These are phyloP conservation scores for Syncephalastrum sp. DNA, from an alignment of 371 early-diverging fungal species.

Conservation along the genomic window DNA sequence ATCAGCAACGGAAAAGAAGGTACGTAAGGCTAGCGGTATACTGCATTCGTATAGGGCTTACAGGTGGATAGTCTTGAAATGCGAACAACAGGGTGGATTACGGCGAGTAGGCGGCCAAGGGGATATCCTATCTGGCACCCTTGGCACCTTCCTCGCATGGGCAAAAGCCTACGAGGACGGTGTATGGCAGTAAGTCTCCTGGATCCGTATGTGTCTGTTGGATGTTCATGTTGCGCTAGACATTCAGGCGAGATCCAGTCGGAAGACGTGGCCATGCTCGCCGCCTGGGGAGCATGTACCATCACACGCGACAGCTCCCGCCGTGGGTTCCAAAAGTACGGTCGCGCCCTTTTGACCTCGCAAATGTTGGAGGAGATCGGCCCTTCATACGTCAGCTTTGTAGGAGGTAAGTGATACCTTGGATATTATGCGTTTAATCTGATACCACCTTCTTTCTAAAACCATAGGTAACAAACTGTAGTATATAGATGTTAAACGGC, in stretches of 20 bases:
- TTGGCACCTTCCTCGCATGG: slow-evolving; percentile 92
- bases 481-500: too few species aligned
- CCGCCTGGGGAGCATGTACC: slow-evolving; percentile 72
- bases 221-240: slow-evolving; percentile 16
- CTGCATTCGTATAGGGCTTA: background rate
- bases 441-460: too few species aligned
- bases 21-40: slow-evolving; percentile 25
- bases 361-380: slow-evolving; percentile 78
- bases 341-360: slow-evolving; percentile 71
- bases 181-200: slow-evolving; percentile 54
- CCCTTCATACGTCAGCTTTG: slow-evolving; percentile 30
- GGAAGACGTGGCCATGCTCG: slow-evolving; percentile 60
- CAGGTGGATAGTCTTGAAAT: slow-evolving; percentile 45
- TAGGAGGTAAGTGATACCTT: slow-evolving; percentile 10
- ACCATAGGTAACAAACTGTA: too few species aligned
- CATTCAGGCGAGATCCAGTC: slow-evolving; percentile 38
- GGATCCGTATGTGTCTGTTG: background rate
- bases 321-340: slow-evolving; percentile 67
- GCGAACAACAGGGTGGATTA: slow-evolving; percentile 69
- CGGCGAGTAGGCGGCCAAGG: slow-evolving; percentile 99
- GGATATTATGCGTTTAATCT: background rate
- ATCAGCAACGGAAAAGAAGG: slow-evolving; percentile 76
- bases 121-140: slow-evolving; percentile 89
- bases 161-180: slow-evolving; percentile 61
- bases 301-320: slow-evolving; percentile 66